Evolutionary conservation across 1,139 yeast genomes (phyloP).

Genomic region (Candida frijolesensis): DNA sequence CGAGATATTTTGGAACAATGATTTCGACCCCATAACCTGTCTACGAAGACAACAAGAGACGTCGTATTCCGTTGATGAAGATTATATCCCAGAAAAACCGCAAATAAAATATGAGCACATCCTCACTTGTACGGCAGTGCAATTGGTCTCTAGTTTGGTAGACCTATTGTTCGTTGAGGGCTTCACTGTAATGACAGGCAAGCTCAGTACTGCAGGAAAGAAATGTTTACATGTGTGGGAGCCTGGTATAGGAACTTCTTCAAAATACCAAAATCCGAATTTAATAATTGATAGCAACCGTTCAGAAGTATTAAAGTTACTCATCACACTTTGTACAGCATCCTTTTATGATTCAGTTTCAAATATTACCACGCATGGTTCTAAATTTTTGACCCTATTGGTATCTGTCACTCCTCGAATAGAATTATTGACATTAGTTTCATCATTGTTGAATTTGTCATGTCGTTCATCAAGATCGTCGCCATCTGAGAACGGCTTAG

Average conservation of each 20-base stretch:
- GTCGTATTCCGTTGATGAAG: slow-evolving; percentile 11
- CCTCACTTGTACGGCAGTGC: slow-evolving; percentile 49
- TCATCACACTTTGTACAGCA: slow-evolving; percentile 65
- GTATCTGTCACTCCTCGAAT: slow-evolving; percentile 55
- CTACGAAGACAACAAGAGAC: background rate
- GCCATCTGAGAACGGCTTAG: slow-evolving; percentile 39
- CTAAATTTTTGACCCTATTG: slow-evolving; percentile 58
- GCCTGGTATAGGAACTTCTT: slow-evolving; percentile 65
- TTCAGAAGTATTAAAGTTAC: slow-evolving; percentile 62
- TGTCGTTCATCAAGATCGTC: slow-evolving; percentile 39
- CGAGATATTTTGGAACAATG: slow-evolving; percentile 33
- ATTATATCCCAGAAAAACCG: slow-evolving; percentile 1
- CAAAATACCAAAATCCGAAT: slow-evolving; percentile 46
- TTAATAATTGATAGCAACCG: slow-evolving; percentile 64
- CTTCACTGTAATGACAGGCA: slow-evolving; percentile 48
- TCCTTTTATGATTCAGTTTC: slow-evolving; percentile 56
- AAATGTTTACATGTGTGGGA: slow-evolving; percentile 56
- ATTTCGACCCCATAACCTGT: slow-evolving; percentile 15
- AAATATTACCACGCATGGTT: slow-evolving; percentile 52
- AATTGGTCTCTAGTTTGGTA: slow-evolving; percentile 47
- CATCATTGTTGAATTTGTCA: slow-evolving; percentile 67
- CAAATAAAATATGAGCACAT: slow-evolving; percentile 5
- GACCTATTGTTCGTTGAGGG: slow-evolving; percentile 61
- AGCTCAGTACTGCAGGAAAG: slow-evolving; percentile 4
- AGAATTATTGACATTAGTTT: slow-evolving; percentile 55